Percentiles rank a stretch among this genome's conserved stretches.
Evolutionary conservation across 768 basidiomycete genomes (phyloP).

Genomic region (Filobasidium floriforme): DNA sequence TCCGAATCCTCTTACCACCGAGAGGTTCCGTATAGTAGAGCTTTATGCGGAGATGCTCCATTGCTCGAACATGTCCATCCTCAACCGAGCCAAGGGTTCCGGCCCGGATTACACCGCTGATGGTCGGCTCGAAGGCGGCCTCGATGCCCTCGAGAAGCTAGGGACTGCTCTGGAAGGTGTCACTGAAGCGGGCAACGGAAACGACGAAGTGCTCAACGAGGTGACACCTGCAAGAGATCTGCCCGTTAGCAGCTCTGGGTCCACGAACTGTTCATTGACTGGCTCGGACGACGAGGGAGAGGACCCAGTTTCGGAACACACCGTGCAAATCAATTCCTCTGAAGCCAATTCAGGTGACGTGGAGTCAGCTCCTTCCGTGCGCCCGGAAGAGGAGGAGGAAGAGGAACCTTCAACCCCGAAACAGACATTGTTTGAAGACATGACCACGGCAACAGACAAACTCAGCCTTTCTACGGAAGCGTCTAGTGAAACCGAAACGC

Average conservation of each 20-base stretch:
- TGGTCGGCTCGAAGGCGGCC: conserved; percentile 79
- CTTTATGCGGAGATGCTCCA: conserved; percentile 93
- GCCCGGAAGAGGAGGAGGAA: not conserved
- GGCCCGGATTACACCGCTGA: conserved; percentile 68
- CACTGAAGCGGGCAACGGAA: conserved; percentile 61
- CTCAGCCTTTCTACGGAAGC: not conserved
- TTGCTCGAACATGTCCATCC: conserved; percentile 93
- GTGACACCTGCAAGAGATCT: conserved; percentile 50
- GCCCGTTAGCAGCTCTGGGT: conserved; percentile 42
- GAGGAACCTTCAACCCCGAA: conserved; percentile 7
- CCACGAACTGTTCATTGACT: conserved; percentile 36
- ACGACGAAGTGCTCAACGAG: conserved; percentile 74
- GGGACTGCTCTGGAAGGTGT: conserved; percentile 68
- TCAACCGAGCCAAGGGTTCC: conserved; percentile 69
- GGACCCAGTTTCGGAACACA: conserved; percentile 10
- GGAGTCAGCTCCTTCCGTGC: not conserved
- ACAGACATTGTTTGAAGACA: not conserved
- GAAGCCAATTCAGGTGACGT: too few relatives aligned
- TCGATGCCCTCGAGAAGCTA: conserved; percentile 73
- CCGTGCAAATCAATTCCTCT: conserved; percentile 6
- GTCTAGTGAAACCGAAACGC: not conserved
- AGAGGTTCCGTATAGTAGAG: conserved; percentile 92
- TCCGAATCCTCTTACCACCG: conserved; percentile 76
- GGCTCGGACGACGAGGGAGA: conserved; percentile 33
- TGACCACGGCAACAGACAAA: not conserved